A percentile compares a stretch with the other conserved stretches of the same genome.
Conservation (phyloP, 1,284 basidiomycete species). For the Papiliotrema flavescens region DNA sequence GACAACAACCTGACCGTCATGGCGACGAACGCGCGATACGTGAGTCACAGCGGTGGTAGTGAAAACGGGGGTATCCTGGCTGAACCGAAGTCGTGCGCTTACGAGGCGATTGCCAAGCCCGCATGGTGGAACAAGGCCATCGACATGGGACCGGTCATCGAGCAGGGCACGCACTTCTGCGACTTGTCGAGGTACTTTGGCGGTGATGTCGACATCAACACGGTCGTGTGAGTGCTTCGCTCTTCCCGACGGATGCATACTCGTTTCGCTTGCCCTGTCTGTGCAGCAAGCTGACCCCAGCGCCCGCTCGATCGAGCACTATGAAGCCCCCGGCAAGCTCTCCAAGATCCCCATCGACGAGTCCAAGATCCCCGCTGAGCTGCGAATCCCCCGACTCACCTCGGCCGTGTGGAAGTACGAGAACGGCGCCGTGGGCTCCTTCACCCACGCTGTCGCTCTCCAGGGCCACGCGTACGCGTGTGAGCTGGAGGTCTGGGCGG, state of each 20-base stretch:
- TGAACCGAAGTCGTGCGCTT: constrained; percentile 62
- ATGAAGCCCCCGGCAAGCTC: constrained; percentile 82
- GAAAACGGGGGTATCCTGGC: neutral
- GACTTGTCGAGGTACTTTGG: constrained; percentile 87
- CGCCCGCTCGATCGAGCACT: constrained; percentile 84
- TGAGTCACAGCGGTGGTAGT: constrained; percentile 42
- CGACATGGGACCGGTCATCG: constrained; percentile 78
- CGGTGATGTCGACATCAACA: constrained; percentile 85
- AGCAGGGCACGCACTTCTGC: constrained; percentile 86
- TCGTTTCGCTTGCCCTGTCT: too few relatives aligned
- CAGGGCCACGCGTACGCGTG: constrained; percentile 89
- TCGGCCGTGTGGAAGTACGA: constrained; percentile 70
- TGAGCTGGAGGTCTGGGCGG: constrained; percentile 86
- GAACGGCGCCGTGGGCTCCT: constrained; percentile 82
- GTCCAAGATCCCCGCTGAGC: constrained; percentile 44
- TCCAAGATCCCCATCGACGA: constrained; percentile 62
- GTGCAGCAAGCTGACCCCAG: constrained; percentile 25
- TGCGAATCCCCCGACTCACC: constrained; percentile 49
- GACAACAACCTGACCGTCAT: constrained; percentile 96
- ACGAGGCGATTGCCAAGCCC: constrained; percentile 80
- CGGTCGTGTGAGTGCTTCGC: constrained; percentile 55
- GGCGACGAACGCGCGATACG: constrained; percentile 93
- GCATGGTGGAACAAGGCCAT: constrained; percentile 98
- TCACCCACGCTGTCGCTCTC: constrained; percentile 81
- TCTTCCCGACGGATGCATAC: too few relatives aligned